phyloP scores from a whole-genome alignment of 768 basidiomycete species.

The Tricholoma sp. region DNA sequence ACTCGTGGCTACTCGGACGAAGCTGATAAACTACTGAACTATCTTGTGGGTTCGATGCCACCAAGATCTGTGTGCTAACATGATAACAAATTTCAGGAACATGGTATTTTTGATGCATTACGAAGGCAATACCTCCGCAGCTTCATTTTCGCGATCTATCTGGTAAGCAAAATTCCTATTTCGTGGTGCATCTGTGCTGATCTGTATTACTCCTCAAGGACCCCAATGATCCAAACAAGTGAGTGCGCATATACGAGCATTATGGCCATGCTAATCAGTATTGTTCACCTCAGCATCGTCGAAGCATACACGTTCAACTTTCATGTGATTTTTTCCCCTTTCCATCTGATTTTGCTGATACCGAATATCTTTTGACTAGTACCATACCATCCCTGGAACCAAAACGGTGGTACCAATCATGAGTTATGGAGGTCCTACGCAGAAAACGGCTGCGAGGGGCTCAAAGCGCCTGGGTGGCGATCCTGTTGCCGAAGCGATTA shows the following conservation, averaged over 20 bases:
- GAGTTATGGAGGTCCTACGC: slow-evolving; percentile 60
- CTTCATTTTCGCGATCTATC: slow-evolving; percentile 81
- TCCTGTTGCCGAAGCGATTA: slow-evolving; percentile 55
- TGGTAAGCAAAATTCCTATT: slow-evolving; percentile 41
- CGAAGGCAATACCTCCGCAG: slow-evolving; percentile 80
- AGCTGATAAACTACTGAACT: slow-evolving; percentile 78
- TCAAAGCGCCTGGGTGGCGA: slow-evolving; percentile 32
- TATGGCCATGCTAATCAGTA: slow-evolving; percentile 1
- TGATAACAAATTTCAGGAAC: slow-evolving; percentile 45
- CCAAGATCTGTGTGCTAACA: slow-evolving; percentile 2
- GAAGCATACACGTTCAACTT: slow-evolving; percentile 91
- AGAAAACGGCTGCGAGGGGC: slow-evolving; percentile 41
- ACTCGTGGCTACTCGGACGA: slow-evolving; percentile 77
- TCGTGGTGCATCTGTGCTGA: not conserved
- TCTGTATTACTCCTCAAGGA: slow-evolving; percentile 43
- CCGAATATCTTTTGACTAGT: slow-evolving; percentile 35
- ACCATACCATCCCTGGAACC: slow-evolving; percentile 61
- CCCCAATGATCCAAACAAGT: slow-evolving; percentile 82
- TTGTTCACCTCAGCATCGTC: slow-evolving; percentile 51
- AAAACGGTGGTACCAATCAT: slow-evolving; percentile 61
- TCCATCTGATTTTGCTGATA: not conserved
- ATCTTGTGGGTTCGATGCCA: slow-evolving; percentile 48
- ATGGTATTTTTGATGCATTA: slow-evolving; percentile 83
- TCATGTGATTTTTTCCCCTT: slow-evolving; percentile 36
- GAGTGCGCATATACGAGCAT: slow-evolving; percentile 27